Percentiles rank a stretch among this genome's conserved stretches.
These are phyloP conservation scores for Chloropicon primus DNA, from an alignment of 139 green algal species.

Conservation along the genomic window DNA sequence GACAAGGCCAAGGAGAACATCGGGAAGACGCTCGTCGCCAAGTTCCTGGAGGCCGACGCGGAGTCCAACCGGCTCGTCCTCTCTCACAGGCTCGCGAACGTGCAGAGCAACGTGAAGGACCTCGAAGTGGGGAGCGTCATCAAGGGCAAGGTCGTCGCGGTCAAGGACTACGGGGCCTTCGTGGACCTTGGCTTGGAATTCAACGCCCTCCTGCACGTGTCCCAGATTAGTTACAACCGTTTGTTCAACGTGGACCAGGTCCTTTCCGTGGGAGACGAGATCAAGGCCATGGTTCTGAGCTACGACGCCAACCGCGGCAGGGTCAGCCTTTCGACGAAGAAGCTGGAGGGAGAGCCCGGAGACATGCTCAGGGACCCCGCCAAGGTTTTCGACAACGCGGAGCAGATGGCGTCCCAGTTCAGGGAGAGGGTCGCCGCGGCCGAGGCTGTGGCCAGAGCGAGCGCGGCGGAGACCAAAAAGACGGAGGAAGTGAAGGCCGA, in stretches of 20 bases:
- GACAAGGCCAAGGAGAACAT: constrained; percentile 33
- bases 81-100: constrained; percentile 39
- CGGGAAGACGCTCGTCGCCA: constrained; percentile 59
- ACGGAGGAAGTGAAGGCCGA: background rate
- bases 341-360: constrained; percentile 87
- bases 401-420: constrained; percentile 87
- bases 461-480: background rate
- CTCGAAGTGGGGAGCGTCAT: constrained; percentile 78
- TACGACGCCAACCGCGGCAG: constrained; percentile 73
- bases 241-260: constrained; percentile 83
- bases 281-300: constrained; percentile 95
- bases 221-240: constrained; percentile 86
- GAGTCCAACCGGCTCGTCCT: constrained; percentile 75
- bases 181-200: constrained; percentile 77
- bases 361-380: constrained; percentile 86
- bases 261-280: constrained; percentile 65
- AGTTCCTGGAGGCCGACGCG: constrained; percentile 94
- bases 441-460: background rate
- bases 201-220: constrained; percentile 91
- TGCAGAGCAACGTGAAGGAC: constrained; percentile 19
- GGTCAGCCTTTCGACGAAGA: constrained; percentile 89
- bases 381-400: constrained; percentile 85
- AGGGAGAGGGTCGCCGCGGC: background rate
- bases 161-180: constrained; percentile 96
- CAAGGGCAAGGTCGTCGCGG: constrained; percentile 63